These are phyloP conservation scores for Arabidopsis arenosa DNA, from an alignment of 345 rosid genomes.

Conservation along the genomic window DNA sequence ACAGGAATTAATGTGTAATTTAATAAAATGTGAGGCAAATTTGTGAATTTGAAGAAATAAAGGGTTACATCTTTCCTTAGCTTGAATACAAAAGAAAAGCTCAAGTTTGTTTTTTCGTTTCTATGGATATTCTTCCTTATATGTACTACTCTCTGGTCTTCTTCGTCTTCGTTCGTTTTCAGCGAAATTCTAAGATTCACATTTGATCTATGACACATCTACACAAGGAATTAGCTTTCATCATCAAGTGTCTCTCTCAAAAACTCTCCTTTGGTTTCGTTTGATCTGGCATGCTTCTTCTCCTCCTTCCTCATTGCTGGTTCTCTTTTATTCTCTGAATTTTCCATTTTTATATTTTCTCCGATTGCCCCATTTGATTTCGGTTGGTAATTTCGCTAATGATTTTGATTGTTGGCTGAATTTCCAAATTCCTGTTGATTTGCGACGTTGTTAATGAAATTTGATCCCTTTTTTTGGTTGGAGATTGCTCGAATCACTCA, in stretches of 20 bases:
- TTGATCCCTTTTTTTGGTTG: background rate
- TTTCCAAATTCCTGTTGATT: constrained; percentile 12
- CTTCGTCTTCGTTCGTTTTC: constrained; percentile 34
- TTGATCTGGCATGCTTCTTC: constrained; percentile 42
- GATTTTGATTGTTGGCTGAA: constrained; percentile 5
- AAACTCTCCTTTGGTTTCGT: constrained; percentile 29
- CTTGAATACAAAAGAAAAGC: constrained; percentile 21
- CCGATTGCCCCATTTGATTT: constrained; percentile 13
- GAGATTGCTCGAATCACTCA: background rate
- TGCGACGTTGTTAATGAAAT: constrained; percentile 4
- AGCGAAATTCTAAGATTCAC: constrained; percentile 39
- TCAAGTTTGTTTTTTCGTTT: constrained; percentile 4
- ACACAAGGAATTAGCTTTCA: constrained; percentile 8
- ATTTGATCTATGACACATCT: constrained; percentile 40
- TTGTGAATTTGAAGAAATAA: background rate
- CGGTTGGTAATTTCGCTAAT: background rate
- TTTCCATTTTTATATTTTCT: background rate
- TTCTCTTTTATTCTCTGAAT: constrained; percentile 3
- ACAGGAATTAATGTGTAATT: background rate
- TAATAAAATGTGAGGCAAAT: background rate
- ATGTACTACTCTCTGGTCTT: constrained; percentile 31
- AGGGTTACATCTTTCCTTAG: background rate
- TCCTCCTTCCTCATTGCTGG: constrained; percentile 23
- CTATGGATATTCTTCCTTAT: constrained; percentile 42
- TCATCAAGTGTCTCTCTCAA: constrained; percentile 14